Evolutionary conservation across 257 asterid genomes (phyloP), one percentile per base, ranked within the genome.

Genomic region (Plantago elongata): DNA sequence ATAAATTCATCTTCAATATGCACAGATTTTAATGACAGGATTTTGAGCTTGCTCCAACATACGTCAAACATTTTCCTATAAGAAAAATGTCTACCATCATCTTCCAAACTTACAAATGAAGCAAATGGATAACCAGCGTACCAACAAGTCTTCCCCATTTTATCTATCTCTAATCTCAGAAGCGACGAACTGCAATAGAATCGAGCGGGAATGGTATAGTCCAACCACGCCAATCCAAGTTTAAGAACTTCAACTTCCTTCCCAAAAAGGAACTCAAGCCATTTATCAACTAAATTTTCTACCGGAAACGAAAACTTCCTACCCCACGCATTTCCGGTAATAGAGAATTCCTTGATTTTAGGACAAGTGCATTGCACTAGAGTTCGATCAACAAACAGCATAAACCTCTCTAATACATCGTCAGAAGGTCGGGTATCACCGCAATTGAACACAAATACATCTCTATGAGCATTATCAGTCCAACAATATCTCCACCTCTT

Each of bases 341-440:
- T 2, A 51, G 57, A 51, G 14, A 51, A 51, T 4, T 4, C 15
- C 38, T 51, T 51, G 57, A 51, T 51, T 18, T 51, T 51, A 3
- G 38, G 57, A 51, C 57, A 18, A 51, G 57, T 51, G 57, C 14
- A 16, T 9, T 51, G 38, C 57, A 51, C 18, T 3, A 51, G 38
- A 51, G n/a, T 51, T 5, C 38, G 37, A 51, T 51, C 57, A 51
- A 51, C 38, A 51, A 51, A 51, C 14, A 34, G 16, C n/a, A 18
- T 18, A n/a, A 51, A 50, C 11, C 11, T 2, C 5, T 49, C 9
- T 4, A 49, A 49, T 49, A 5, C 5, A 1, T 49, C 9, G 0
- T 2, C 1, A 3, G 40, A 34, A 34, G 40, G 3, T 34, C 5
- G 7, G 8, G 40, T 34, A 1, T 49, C 2, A 49, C 37, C 13